A percentile compares a stretch with the other conserved stretches of the same genome.
Conservation (phyloP, 805 yeast genomes). For the Ogataea nitratoaversa region DNA sequence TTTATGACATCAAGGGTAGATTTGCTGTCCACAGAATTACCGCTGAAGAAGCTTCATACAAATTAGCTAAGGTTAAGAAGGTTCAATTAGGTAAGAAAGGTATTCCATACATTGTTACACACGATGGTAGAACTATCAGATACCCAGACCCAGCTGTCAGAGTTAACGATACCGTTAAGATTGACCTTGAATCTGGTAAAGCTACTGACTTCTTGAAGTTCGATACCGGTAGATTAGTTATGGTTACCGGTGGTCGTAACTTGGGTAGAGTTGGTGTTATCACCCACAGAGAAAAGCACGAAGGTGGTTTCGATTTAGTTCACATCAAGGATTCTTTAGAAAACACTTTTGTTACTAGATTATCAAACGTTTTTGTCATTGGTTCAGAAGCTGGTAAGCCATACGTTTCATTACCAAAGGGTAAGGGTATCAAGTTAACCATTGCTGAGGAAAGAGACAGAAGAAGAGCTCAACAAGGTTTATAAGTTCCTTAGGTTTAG, state of each 20-base stretch:
- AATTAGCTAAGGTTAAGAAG: slow-evolving; percentile 96
- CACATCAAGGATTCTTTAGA: slow-evolving; percentile 94
- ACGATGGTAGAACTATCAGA: slow-evolving; percentile 99
- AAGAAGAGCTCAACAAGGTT: slow-evolving; percentile 82
- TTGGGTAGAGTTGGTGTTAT: slow-evolving; percentile 97
- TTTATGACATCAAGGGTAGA: slow-evolving; percentile 98
- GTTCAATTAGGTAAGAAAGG: slow-evolving; percentile 98
- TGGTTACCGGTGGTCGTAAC: slow-evolving; percentile 98
- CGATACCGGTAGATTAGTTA: slow-evolving; percentile 87
- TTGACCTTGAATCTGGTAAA: slow-evolving; percentile 95
- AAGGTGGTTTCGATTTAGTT: slow-evolving; percentile 96
- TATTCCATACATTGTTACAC: slow-evolving; percentile 97
- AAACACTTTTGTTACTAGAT: slow-evolving; percentile 94
- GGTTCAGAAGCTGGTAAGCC: slow-evolving; percentile 92
- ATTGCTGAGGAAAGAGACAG: slow-evolving; percentile 98
- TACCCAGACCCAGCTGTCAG: slow-evolving; percentile 98
- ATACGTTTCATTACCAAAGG: slow-evolving; percentile 93
- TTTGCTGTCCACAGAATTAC: slow-evolving; percentile 99
- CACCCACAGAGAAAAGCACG: slow-evolving; percentile 95
- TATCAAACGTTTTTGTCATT: slow-evolving; percentile 86
- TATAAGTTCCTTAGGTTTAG: slow-evolving; percentile 30
- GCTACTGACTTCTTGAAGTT: slow-evolving; percentile 83
- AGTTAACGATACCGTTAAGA: slow-evolving; percentile 97
- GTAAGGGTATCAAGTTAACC: slow-evolving; percentile 96
- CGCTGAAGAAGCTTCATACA: slow-evolving; percentile 97